A percentile compares a stretch with the other conserved stretches of the same genome.
Conservation (phyloP, 2,329 filamentous ascomycete species). For the Trichocomaceae sp. region DNA sequence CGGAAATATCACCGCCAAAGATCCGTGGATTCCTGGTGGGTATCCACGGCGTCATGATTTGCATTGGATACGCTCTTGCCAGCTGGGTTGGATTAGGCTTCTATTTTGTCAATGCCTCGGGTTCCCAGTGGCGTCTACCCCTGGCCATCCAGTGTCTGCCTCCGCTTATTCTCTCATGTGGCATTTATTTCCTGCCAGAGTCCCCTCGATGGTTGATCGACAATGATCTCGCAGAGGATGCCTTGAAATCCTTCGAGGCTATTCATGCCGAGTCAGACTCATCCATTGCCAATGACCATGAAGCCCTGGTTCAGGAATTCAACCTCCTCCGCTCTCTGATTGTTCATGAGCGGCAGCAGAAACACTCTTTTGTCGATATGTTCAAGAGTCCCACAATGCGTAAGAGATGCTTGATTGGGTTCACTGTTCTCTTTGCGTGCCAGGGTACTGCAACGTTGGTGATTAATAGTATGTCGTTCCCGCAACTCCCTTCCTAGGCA, state of each 20-base stretch:
- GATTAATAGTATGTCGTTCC: constrained; percentile 5
- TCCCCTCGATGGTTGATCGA: constrained; percentile 20
- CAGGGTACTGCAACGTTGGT: constrained; percentile 10
- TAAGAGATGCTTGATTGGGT: constrained; percentile 15
- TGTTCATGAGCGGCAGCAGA: constrained; percentile 7
- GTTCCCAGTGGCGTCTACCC: constrained; percentile 20
- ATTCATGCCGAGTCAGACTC: constrained; percentile 8
- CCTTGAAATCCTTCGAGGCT: constrained; percentile 1
- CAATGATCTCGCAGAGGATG: constrained; percentile 17
- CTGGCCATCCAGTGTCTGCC: constrained; percentile 18
- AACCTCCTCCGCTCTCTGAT: constrained; percentile 2
- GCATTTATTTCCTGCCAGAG: constrained; percentile 16
- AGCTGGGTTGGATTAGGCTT: constrained; percentile 23
- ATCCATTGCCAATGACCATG: constrained; percentile 8
- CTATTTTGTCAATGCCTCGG: constrained; percentile 19
- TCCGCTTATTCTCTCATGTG: constrained; percentile 15
- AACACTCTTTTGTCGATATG: constrained; percentile 11
- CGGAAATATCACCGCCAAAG: constrained; percentile 23
- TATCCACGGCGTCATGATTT: constrained; percentile 23
- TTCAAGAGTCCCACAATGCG: constrained; percentile 14
- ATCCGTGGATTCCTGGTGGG: constrained; percentile 21
- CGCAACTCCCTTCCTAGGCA: too few species aligned
- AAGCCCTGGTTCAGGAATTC: constrained; percentile 3
- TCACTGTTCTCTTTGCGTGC: constrained; percentile 3
- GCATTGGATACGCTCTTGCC: constrained; percentile 19